Conservation (phyloP, 768 basidiomycete genomes). For the Leccinum sublutescens region DNA sequence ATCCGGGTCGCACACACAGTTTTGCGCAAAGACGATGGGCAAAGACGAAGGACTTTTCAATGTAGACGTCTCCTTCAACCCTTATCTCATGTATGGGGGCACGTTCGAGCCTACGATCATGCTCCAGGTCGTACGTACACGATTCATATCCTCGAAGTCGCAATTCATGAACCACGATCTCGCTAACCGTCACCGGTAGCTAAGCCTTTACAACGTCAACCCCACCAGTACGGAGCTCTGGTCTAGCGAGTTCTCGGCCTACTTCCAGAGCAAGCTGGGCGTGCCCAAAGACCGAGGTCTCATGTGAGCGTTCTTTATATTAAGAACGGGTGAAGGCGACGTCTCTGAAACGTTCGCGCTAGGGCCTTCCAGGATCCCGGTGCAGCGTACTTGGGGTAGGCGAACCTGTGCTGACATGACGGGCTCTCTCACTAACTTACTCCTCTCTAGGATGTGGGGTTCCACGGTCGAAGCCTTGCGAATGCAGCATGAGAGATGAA, state of each 20-base stretch:
- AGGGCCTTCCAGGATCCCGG: conserved; percentile 31
- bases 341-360: background rate
- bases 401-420: background rate
- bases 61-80: conserved; percentile 55
- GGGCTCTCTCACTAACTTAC: background rate
- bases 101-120: conserved; percentile 66
- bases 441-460: conserved; percentile 12
- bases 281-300: conserved; percentile 55
- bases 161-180: background rate
- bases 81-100: conserved; percentile 58
- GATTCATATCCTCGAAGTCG: background rate
- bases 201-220: conserved; percentile 55
- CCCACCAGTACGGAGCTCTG: conserved; percentile 47
- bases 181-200: conserved; percentile 35
- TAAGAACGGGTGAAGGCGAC: background rate
- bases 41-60: conserved; percentile 58
- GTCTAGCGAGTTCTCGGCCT: conserved; percentile 54
- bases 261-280: conserved; percentile 53
- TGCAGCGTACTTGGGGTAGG: conserved; percentile 26
- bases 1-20: conserved; percentile 32
- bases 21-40: conserved; percentile 48
- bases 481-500: background rate
- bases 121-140: conserved; percentile 52
- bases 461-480: conserved; percentile 12
- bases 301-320: conserved; percentile 39